Conservation (phyloP, 2,329 filamentous ascomycete genomes). For the Corinectria fuckeliana region DNA sequence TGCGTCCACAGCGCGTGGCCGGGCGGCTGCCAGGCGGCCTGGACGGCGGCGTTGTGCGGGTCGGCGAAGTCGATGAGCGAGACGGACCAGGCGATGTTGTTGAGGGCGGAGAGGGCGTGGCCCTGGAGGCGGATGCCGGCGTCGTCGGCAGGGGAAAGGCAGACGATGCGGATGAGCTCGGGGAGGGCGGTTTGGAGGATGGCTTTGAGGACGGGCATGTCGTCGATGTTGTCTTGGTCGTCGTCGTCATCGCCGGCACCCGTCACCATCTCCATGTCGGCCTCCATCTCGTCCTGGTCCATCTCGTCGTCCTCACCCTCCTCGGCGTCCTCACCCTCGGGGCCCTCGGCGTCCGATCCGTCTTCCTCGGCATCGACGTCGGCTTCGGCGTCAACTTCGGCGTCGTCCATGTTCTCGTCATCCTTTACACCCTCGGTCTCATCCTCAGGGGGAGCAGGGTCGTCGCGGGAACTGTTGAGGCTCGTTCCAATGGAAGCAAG, state of each 20-base stretch:
- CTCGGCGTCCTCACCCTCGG: conserved; percentile 46
- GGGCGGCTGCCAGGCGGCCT: conserved; percentile 59
- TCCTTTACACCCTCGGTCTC: conserved; percentile 49
- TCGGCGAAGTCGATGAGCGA: conserved; percentile 66
- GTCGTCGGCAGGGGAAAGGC: conserved; percentile 48
- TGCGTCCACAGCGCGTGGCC: conserved; percentile 64
- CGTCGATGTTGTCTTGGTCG: conserved; percentile 50
- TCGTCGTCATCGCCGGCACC: conserved; percentile 53
- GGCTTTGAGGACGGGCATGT: conserved; percentile 60
- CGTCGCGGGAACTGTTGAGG: conserved; percentile 58
- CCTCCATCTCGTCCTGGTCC: conserved; percentile 63
- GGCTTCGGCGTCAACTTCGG: conserved; percentile 46
- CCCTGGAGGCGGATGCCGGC: conserved; percentile 54
- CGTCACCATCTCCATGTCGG: conserved; percentile 70
- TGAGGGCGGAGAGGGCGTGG: conserved; percentile 65
- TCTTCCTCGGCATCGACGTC: conserved; percentile 48
- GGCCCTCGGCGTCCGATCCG: conserved; percentile 45
- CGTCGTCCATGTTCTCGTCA: conserved; percentile 47
- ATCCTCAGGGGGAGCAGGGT: conserved; percentile 18
- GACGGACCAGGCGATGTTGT: conserved; percentile 72
- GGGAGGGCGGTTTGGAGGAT: conserved; percentile 46
- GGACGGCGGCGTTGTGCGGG: conserved; percentile 58
- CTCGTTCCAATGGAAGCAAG: conserved; percentile 69
- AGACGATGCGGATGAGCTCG: conserved; percentile 55
- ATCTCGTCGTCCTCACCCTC: conserved; percentile 59